A percentile compares a stretch with the other conserved stretches of the same genome.
Conservation (phyloP, 257 asterid species). For the Solanum clarkiae region DNA sequence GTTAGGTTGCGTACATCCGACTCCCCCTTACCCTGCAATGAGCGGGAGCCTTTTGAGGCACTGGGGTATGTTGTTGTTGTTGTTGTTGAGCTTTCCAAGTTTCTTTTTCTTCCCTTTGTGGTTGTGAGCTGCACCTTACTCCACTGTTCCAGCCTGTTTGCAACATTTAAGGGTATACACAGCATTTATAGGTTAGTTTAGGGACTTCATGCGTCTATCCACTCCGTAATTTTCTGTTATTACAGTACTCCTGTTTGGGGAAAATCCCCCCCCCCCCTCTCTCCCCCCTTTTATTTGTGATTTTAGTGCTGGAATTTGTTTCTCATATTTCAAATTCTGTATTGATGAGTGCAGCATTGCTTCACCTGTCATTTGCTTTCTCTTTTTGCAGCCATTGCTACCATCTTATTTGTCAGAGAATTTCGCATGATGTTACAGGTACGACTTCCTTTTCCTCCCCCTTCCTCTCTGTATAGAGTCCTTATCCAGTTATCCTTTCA, state of each 20-base stretch:
- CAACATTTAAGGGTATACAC: not conserved
- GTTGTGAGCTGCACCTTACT: not conserved
- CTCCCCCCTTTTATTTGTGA: not conserved
- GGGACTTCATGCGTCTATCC: not conserved
- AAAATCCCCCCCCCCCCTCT: not conserved
- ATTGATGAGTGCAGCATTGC: not conserved
- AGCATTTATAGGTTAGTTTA: not conserved
- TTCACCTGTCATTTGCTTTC: not conserved
- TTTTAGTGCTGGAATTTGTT: not conserved
- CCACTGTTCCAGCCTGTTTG: not conserved
- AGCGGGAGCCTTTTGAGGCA: too few species aligned
- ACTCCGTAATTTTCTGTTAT: not conserved
- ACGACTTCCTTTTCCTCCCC: slow-evolving; percentile 8
- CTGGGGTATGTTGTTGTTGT: too few species aligned
- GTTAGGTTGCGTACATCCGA: too few species aligned
- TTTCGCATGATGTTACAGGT: slow-evolving; percentile 47
- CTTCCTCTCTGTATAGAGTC: not conserved
- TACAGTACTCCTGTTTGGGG: not conserved
- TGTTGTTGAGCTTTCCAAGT: not conserved
- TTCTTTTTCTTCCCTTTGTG: not conserved
- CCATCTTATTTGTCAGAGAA: slow-evolving; percentile 66
- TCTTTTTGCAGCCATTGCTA: slow-evolving; percentile 63
- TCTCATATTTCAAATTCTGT: not conserved
- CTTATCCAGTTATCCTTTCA: not conserved
- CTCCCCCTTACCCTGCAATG: too few species aligned